Base-by-base conservation (phyloP, 129 eudicot genomes). In the Artemisia annua region DNA sequence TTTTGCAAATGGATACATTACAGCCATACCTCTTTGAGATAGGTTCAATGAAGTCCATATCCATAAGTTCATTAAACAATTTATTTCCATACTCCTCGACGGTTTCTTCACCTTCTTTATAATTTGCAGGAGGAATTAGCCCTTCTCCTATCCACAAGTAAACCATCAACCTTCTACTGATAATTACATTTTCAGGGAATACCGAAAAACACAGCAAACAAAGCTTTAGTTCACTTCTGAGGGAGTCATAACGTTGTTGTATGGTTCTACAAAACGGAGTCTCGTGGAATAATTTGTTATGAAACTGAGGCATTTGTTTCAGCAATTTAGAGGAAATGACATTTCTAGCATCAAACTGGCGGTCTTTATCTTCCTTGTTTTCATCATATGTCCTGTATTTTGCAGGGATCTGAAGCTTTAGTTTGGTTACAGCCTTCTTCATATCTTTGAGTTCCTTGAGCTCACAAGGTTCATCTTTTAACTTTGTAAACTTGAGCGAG, bases 141-240 rank as follows among this genome's bases (percentile, higher is more conserved):
- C 86, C 89, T 72, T 85, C 89, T 55, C 73, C 86, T 2, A 85
- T 75, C 89, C 89, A 85, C 89, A 84, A 85, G 56, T 85, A 82
- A 26, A 82, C 78, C 84, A 85, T 71, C 10, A 77, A 28, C 84
- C 86, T 71, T 79, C 79, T 71, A 74, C 78, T 82, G 66, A 85
- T 82, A 15, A 39, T 20, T 18, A 62, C 78, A 14, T 78, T 72
- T 20, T 73, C 75, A 0, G 86, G 84, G 26, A 85, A 85, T 32
- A 79, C 80, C 0, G 89, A 55, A 65, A 85, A 85, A 75, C 89
- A 85, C 2, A 85, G 60, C 74, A 85, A 64, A 59, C 86, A 85
- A 13, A 78, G 84, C 80, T 85, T 85, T 7, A 66, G 7, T 16
- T 72, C 20, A 30, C 11, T 16, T 2, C 48, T 10, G 11, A 85